Conservation (phyloP, 2,329 filamentous ascomycete genomes). For the Sclerotinia minor region DNA sequence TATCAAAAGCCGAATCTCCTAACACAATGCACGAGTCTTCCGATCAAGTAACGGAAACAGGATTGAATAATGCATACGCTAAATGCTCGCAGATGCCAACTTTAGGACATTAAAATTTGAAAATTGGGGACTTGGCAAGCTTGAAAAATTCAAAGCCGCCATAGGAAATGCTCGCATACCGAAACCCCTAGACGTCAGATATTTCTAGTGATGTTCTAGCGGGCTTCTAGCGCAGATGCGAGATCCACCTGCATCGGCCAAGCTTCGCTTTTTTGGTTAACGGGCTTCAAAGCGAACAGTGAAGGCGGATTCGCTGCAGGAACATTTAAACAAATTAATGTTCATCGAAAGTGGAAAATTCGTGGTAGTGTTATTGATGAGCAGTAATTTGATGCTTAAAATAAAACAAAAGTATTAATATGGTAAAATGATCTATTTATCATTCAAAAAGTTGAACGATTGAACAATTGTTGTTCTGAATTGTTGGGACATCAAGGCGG, state of each 20-base stretch:
- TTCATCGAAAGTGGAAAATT: neutral
- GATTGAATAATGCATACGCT: too few relatives aligned
- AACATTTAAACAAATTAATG: neutral
- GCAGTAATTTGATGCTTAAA: too few relatives aligned
- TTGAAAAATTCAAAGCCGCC: neutral
- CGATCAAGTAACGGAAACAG: neutral
- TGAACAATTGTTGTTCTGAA: neutral
- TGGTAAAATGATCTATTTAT: neutral
- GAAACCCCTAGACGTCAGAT: constrained; percentile 12
- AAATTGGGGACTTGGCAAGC: neutral
- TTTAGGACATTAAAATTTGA: neutral
- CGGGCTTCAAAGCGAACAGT: constrained; percentile 14
- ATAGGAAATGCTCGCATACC: constrained; percentile 5
- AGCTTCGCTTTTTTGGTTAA: neutral
- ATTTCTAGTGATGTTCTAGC: constrained; percentile 18
- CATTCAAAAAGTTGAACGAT: neutral
- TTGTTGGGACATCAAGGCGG: neutral
- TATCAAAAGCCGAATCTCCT: neutral
- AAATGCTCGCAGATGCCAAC: neutral
- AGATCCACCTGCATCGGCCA: neutral
- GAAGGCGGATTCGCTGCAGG: neutral
- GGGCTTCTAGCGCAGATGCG: neutral
- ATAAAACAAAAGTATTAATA: too few relatives aligned
- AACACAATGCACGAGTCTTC: neutral
- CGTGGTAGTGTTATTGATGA: neutral